phyloP scores from a whole-genome alignment of 176 grass and related monocot species.

The Bromus sterilis region DNA sequence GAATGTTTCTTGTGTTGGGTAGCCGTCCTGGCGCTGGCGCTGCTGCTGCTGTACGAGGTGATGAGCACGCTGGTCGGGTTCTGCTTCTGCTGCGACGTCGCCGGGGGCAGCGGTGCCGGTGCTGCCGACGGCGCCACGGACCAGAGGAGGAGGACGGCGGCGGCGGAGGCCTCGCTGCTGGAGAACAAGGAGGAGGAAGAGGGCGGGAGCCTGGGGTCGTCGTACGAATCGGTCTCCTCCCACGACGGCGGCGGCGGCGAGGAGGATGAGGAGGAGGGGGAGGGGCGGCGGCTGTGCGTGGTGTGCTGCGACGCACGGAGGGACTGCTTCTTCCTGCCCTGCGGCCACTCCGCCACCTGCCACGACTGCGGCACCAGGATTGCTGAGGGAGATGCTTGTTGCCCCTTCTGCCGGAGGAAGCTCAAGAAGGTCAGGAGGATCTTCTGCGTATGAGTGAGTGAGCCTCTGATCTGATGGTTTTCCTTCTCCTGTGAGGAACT shows the following conservation, averaged over 20 bases:
- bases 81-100: neutral
- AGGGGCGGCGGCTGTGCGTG: slow-evolving; percentile 25
- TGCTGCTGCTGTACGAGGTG: slow-evolving; percentile 53
- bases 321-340: slow-evolving; percentile 80
- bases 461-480: neutral
- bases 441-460: slow-evolving; percentile 39
- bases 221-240: slow-evolving; percentile 79
- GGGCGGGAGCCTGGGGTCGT: slow-evolving; percentile 58
- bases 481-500: neutral
- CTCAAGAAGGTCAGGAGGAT: slow-evolving; percentile 80
- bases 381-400: slow-evolving; percentile 38
- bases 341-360: slow-evolving; percentile 64
- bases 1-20: neutral
- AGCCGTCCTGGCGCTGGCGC: slow-evolving; percentile 39
- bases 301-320: slow-evolving; percentile 46
- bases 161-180: slow-evolving; percentile 7
- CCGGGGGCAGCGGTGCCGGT: too few species aligned
- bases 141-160: neutral
- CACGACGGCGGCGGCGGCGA: slow-evolving; percentile 48
- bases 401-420: slow-evolving; percentile 65
- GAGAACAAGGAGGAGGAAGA: slow-evolving; percentile 60
- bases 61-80: slow-evolving; percentile 15
- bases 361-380: slow-evolving; percentile 63
- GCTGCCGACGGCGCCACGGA: neutral
- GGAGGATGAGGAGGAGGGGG: slow-evolving; percentile 6